Evolutionary conservation across 306 rosid genomes (phyloP).

Genomic region (Benincasa hispida): DNA sequence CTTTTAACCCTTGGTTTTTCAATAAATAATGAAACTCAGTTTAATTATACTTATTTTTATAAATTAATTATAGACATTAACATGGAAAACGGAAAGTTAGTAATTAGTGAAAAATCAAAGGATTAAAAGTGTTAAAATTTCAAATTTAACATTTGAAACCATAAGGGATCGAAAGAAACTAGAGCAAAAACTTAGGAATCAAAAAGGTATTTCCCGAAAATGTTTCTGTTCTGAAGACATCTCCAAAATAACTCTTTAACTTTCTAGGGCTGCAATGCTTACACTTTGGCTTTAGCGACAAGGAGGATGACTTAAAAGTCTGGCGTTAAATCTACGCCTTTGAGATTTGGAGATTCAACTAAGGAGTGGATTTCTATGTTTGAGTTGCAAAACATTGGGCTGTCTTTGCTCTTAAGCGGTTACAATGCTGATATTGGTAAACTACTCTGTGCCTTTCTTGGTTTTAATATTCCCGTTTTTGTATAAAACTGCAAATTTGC

Average conservation of each 20-base stretch:
- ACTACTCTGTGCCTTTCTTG: neutral
- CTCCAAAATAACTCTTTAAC: neutral
- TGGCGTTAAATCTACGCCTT: constrained; percentile 90
- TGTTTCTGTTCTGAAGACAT: neutral
- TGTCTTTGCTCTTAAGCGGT: constrained; percentile 69
- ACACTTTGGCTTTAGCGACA: constrained; percentile 45
- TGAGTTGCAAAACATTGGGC: constrained; percentile 55
- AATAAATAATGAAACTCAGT: too few relatives aligned
- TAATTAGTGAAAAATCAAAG: too few relatives aligned
- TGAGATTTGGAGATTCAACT: constrained; percentile 74
- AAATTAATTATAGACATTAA: too few relatives aligned
- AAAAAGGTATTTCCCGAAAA: too few relatives aligned
- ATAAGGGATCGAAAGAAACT: too few relatives aligned
- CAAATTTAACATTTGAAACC: too few relatives aligned
- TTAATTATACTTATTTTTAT: too few relatives aligned
- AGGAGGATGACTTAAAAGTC: constrained; percentile 80
- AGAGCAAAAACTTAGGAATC: too few relatives aligned
- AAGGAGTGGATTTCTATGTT: constrained; percentile 74
- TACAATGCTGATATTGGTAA: constrained; percentile 71
- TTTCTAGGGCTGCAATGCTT: constrained; percentile 1
- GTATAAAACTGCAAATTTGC: neutral
- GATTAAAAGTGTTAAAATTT: too few relatives aligned
- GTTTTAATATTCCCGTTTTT: neutral
- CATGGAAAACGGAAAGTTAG: too few relatives aligned
- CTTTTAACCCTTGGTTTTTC: too few relatives aligned